Conservation (phyloP, 208 protist genomes). For the Spongospora subterranea region DNA sequence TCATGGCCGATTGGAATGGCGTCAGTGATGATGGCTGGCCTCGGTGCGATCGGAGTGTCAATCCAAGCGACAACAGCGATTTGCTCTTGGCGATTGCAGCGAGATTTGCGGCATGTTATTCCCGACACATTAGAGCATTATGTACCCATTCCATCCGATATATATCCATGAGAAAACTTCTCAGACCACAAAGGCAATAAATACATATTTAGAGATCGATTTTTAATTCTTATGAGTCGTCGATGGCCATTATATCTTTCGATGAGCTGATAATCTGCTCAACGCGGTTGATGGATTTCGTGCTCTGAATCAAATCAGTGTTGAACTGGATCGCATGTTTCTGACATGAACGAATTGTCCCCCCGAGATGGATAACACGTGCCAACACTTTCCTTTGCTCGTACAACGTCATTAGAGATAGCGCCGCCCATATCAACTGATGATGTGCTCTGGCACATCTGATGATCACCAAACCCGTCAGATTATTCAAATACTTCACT, state of each 20-base stretch:
- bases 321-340: background rate
- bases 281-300: background rate
- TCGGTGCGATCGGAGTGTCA: background rate
- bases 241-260: background rate
- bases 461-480: conserved; percentile 25
- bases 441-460: background rate
- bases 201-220: background rate
- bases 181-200: background rate
- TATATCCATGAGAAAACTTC: background rate
- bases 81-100: background rate
- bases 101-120: conserved; percentile 26
- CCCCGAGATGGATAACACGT: background rate
- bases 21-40: background rate
- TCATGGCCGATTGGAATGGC: background rate
- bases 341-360: conserved; percentile 38
- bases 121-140: conserved; percentile 15
- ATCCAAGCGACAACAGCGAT: background rate
- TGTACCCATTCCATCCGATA: background rate
- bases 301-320: background rate
- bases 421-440: conserved; percentile 27
- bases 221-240: background rate
- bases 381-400: background rate
- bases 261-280: background rate
- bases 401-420: background rate
- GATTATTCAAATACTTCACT: conserved; percentile 49